phyloP scores from a whole-genome alignment of 768 basidiomycete genomes.

The Lanmaoa rubissima region DNA sequence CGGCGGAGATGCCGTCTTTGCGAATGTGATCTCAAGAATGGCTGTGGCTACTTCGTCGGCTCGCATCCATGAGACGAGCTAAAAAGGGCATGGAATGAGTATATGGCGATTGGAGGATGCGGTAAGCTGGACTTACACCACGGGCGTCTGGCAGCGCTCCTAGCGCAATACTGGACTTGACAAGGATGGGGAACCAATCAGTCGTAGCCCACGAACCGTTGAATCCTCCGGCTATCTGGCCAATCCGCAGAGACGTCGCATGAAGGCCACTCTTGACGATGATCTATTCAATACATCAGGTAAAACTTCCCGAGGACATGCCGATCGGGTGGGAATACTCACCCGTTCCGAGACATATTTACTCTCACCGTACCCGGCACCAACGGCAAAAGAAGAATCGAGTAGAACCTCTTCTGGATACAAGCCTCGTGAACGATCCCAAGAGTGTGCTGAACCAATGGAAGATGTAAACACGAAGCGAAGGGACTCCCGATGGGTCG shows the following conservation, averaged over 20 bases:
- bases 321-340: constrained; percentile 4
- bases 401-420: constrained; percentile 39
- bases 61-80: constrained; percentile 37
- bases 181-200: constrained; percentile 37
- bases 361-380: constrained; percentile 35
- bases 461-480: constrained; percentile 31
- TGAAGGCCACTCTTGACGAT: constrained; percentile 25
- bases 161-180: constrained; percentile 29
- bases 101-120: too few species aligned
- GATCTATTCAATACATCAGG: constrained; percentile 16
- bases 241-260: constrained; percentile 31
- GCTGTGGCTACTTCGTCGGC: constrained; percentile 34
- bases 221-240: constrained; percentile 33
- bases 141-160: constrained; percentile 31
- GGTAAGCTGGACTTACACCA: constrained; percentile 22
- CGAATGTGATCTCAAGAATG: constrained; percentile 35
- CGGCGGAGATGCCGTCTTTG: constrained; percentile 11
- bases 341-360: constrained; percentile 40
- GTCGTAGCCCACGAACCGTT: constrained; percentile 35
- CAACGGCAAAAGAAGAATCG: constrained; percentile 28
- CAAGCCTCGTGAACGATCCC: constrained; percentile 26
- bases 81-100: constrained; percentile 6
- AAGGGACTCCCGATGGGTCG: background rate
- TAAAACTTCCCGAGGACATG: background rate
- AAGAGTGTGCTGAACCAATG: constrained; percentile 17